Conservation (phyloP, 164 flowering plant genomes). For the Chimonanthus salicifolius region DNA sequence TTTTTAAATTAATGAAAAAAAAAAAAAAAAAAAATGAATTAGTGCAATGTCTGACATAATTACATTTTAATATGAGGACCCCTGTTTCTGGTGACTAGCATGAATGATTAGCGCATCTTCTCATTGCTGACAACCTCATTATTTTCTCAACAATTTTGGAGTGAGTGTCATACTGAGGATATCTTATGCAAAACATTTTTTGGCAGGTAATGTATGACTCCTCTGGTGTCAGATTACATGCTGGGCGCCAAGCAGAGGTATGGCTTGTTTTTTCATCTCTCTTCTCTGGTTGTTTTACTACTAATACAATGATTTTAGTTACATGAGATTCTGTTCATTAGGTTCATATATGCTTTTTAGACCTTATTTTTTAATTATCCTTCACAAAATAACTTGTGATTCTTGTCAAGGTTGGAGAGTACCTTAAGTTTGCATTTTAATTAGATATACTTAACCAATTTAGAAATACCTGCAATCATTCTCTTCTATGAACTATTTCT, state of each 20-base stretch:
- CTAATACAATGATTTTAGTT: too few species aligned
- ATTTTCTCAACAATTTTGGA: too few species aligned
- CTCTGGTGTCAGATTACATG: constrained; percentile 89
- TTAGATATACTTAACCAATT: not conserved
- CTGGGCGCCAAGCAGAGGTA: constrained; percentile 99
- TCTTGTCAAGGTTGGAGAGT: not conserved
- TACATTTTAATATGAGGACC: too few species aligned
- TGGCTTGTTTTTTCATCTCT: constrained; percentile 9
- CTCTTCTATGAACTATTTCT: not conserved
- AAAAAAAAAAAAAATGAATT: too few species aligned
- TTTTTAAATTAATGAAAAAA: too few species aligned
- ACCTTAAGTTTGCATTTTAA: not conserved
- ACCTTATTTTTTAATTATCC: not conserved
- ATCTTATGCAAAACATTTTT: constrained; percentile 13
- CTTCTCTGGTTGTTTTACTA: not conserved
- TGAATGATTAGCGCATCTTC: too few species aligned
- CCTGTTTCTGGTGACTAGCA: too few species aligned
- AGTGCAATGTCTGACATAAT: too few species aligned
- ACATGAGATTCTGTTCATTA: not conserved
- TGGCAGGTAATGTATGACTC: constrained; percentile 98
- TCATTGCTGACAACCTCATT: too few species aligned
- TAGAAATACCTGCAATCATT: not conserved
- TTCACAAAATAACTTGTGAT: not conserved
- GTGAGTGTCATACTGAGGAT: constrained; percentile 1
- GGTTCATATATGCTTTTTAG: not conserved